Percentiles rank a stretch among this genome's conserved stretches.
phyloP scores from a whole-genome alignment of 352 stramenopile species.

The Poterioochromonas sp. region DNA sequence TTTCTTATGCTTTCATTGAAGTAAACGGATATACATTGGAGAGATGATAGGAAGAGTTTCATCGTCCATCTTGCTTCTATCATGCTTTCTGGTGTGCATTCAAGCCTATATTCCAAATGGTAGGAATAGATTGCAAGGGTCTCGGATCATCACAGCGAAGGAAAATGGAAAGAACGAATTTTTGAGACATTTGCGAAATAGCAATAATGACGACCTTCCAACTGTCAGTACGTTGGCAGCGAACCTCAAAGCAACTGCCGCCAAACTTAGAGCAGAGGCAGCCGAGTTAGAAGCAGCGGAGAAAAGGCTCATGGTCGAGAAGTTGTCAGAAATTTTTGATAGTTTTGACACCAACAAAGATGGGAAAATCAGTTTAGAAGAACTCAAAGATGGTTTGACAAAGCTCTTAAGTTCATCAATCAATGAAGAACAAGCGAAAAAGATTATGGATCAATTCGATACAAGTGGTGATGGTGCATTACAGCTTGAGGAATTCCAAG shows the following conservation, averaged over 20 bases:
- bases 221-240: constrained; percentile 51
- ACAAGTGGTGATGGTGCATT: constrained; percentile 51
- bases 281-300: constrained; percentile 52
- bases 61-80: too few species aligned
- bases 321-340: constrained; percentile 49
- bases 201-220: neutral
- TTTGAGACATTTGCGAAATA: too few species aligned
- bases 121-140: too few species aligned
- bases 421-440: constrained; percentile 47
- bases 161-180: too few species aligned
- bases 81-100: too few species aligned
- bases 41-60: too few species aligned
- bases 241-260: constrained; percentile 49
- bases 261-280: constrained; percentile 53
- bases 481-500: constrained; percentile 54
- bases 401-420: constrained; percentile 50
- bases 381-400: constrained; percentile 54
- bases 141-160: too few species aligned
- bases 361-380: constrained; percentile 50
- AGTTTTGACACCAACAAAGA: constrained; percentile 57
- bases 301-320: constrained; percentile 46
- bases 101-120: too few species aligned
- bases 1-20: too few species aligned
- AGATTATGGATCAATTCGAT: constrained; percentile 57
- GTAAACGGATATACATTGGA: too few species aligned